Evolutionary conservation across 306 rosid species (phyloP), one percentile per base, ranked within the genome.

Genomic region (Fragaria iinumae): DNA sequence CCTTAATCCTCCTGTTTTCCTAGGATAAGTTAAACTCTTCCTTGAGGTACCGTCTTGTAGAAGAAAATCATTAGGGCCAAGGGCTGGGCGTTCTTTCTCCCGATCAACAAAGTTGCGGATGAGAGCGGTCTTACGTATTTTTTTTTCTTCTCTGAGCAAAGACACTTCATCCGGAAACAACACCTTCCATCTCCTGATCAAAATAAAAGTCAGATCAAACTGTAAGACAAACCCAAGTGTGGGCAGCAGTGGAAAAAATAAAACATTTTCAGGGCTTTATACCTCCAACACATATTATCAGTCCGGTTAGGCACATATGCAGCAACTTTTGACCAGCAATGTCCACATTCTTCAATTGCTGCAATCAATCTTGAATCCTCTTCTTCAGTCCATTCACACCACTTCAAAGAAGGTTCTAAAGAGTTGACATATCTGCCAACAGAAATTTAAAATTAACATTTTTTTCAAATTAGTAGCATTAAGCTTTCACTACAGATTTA

Each of bases 271-370:
- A 74, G 77, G 43, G 72, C 34, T 57, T 27, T 88, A 17, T 89
- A 95, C 99, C 96, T 95, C 70, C 97, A 86, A 84, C 99, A 95
- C 74, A 90, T 96, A 80, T 86, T 86, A 87, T 95, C 99, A 67
- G 97, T 92, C 39, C 99, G 97, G 62, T 89, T 87, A 70, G 93
- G 89, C 82, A 95, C 77, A 76, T 89, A 92, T 57, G 86, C 86
- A 77, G 98, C 96, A 83, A 95, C 87, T 89, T 92, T 95, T 72
- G 98, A 79, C 98, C 98, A 95, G 86, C 92, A 89, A 83, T 77
- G 83, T 81, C 97, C 96, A 70, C 88, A 85, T 77, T 89, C 91
- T 34, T 41, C 79, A 72, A 92, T 89, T 77, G 97, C 98, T 74
- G 72, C 83, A 85, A 82, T 86, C 76, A 95, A 82, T 79, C 85